Evolutionary conservation across 2,329 filamentous ascomycete species (phyloP).

Genomic region (Neonectria magnoliae): DNA sequence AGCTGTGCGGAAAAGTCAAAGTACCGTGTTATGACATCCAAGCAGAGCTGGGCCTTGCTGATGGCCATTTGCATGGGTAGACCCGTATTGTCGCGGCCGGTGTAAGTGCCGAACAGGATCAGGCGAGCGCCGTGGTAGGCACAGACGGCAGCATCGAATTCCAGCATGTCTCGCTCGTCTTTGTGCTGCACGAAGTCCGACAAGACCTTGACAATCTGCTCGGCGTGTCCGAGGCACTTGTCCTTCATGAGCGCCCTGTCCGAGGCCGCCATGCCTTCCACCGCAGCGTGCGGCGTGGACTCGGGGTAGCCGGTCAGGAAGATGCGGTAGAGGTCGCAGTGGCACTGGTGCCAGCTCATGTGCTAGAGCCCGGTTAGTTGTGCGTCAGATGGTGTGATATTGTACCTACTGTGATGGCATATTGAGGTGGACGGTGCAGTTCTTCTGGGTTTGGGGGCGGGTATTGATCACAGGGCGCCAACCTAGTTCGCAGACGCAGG

Average conservation of each 20-base stretch:
- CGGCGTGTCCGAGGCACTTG: conserved; percentile 51
- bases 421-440: conserved; percentile 32
- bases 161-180: conserved; percentile 44
- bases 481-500: conserved; percentile 33
- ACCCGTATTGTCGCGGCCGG: conserved; percentile 37
- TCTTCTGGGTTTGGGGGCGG: conserved; percentile 30
- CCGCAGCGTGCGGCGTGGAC: conserved; percentile 47
- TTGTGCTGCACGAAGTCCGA: conserved; percentile 49
- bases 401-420: conserved; percentile 33
- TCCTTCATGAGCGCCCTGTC: conserved; percentile 40
- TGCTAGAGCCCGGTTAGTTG: conserved; percentile 26
- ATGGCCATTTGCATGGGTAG: conserved; percentile 42
- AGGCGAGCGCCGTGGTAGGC: conserved; percentile 54
- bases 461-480: conserved; percentile 37
- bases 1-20: conserved; percentile 44
- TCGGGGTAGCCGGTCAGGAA: conserved; percentile 54
- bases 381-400: fast-evolving
- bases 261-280: conserved; percentile 42
- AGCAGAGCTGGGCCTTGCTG: conserved; percentile 38
- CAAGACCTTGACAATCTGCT: conserved; percentile 48
- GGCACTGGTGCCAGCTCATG: conserved; percentile 52
- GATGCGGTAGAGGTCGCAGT: conserved; percentile 57
- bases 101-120: conserved; percentile 47
- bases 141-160: conserved; percentile 55
- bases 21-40: conserved; percentile 40